Conservation (phyloP, 306 rosid species). For the Acacia acuminata region DNA sequence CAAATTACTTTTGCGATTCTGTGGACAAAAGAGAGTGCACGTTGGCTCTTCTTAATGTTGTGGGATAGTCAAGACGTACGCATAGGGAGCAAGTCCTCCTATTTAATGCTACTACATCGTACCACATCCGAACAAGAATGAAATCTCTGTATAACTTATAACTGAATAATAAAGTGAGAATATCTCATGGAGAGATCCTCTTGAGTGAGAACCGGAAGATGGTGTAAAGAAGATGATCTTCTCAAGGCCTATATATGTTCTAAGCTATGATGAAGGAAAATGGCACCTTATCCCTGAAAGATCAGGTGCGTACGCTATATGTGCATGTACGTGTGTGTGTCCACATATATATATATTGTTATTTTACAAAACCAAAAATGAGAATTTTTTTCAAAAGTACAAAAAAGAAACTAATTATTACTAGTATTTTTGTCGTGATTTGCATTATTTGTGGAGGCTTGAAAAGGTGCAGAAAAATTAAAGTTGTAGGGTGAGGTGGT, state of each 20-base stretch:
- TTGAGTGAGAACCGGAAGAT: slow-evolving; percentile 25
- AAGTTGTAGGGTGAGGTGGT: slow-evolving; percentile 45
- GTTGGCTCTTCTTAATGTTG: background rate
- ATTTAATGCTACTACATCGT: background rate
- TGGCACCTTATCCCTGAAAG: slow-evolving; percentile 35
- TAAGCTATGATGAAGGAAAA: slow-evolving; percentile 29
- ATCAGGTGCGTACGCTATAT: slow-evolving; percentile 9
- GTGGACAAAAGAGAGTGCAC: background rate
- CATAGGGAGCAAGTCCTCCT: too few species aligned
- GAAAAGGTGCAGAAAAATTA: slow-evolving; percentile 36
- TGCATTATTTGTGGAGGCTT: slow-evolving; percentile 15
- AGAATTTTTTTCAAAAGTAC: background rate
- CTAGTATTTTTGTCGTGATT: background rate
- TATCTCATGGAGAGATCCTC: slow-evolving; percentile 13
- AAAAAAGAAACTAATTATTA: background rate
- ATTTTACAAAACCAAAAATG: too few species aligned
- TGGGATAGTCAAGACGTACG: too few species aligned
- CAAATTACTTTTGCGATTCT: background rate
- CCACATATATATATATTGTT: too few species aligned
- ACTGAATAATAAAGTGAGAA: background rate
- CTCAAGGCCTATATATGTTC: slow-evolving; percentile 23
- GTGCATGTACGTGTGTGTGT: too few species aligned
- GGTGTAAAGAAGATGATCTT: slow-evolving; percentile 33
- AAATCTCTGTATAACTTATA: background rate
- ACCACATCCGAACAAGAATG: background rate